Percentiles rank a stretch among this genome's conserved stretches.
Evolutionary conservation across 805 yeast genomes (phyloP).

Genomic region (Saccharomycopsis sp.): DNA sequence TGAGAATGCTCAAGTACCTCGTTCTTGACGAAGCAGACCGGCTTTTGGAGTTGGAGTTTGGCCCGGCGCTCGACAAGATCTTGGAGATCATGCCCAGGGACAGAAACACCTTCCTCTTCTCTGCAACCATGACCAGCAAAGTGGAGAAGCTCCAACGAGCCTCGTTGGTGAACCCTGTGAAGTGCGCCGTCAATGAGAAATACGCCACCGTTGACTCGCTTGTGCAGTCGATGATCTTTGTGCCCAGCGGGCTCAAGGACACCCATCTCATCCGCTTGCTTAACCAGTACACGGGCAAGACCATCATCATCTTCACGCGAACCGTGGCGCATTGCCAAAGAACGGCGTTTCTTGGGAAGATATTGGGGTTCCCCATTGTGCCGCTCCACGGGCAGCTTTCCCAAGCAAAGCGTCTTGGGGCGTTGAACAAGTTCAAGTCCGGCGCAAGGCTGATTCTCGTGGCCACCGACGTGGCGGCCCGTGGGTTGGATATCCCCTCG

Average conservation of each 20-base stretch:
- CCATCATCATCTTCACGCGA: constrained; percentile 82
- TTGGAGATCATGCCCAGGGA: constrained; percentile 76
- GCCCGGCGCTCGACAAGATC: constrained; percentile 85
- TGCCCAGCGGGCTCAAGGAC: constrained; percentile 88
- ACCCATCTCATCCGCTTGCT: constrained; percentile 75
- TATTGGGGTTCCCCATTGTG: constrained; percentile 78
- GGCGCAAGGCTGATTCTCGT: constrained; percentile 61
- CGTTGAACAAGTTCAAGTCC: constrained; percentile 68
- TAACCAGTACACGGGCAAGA: constrained; percentile 77
- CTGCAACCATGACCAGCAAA: constrained; percentile 94
- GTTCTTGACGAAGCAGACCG: constrained; percentile 98
- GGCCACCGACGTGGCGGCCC: constrained; percentile 84
- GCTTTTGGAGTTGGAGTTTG: constrained; percentile 90
- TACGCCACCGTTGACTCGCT: constrained; percentile 93
- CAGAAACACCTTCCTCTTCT: constrained; percentile 71
- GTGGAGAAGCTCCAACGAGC: constrained; percentile 94
- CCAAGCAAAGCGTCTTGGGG: constrained; percentile 77
- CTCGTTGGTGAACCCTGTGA: constrained; percentile 77
- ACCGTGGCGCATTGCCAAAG: constrained; percentile 95
- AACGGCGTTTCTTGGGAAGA: constrained; percentile 69
- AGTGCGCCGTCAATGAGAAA: constrained; percentile 81
- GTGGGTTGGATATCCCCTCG: constrained; percentile 78
- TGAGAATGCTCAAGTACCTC: constrained; percentile 67
- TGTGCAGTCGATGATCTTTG: constrained; percentile 79
- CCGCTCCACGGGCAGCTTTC: constrained; percentile 91